Conservation (phyloP, 1,139 yeast genomes). For the Suhomyces wounanorum region DNA sequence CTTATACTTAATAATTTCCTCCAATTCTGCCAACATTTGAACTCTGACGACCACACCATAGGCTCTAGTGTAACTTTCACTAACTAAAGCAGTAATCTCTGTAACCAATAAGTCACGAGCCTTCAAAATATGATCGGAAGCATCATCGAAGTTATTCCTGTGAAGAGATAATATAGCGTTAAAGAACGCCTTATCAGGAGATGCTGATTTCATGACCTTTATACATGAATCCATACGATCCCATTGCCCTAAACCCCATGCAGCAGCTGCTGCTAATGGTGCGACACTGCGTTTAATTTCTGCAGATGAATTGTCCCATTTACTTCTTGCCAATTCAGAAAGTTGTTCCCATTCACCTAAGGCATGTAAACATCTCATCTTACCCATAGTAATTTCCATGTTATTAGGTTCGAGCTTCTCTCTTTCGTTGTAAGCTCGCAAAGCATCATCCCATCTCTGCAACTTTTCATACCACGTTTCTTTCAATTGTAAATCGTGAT, state of each 20-base stretch:
- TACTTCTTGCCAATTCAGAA: constrained; percentile 80
- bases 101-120: constrained; percentile 91
- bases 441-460: constrained; percentile 98
- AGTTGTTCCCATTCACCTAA: constrained; percentile 97
- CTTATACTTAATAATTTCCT: constrained; percentile 90
- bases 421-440: constrained; percentile 81
- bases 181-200: constrained; percentile 94
- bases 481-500: constrained; percentile 86
- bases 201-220: constrained; percentile 83
- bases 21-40: constrained; percentile 95
- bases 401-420: constrained; percentile 57
- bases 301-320: constrained; percentile 74
- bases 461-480: constrained; percentile 98
- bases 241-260: constrained; percentile 99
- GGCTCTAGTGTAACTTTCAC: constrained; percentile 96
- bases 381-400: constrained; percentile 90
- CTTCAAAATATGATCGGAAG: constrained; percentile 71
- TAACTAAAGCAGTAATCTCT: constrained; percentile 90
- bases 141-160: constrained; percentile 81
- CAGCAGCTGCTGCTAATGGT: constrained; percentile 97
- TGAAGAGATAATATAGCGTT: constrained; percentile 87
- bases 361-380: constrained; percentile 96
- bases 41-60: constrained; percentile 95
- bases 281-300: constrained; percentile 87
- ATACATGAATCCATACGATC: constrained; percentile 93